phyloP scores from a whole-genome alignment of 164 flowering plant species.

The Chimonanthus salicifolius region DNA sequence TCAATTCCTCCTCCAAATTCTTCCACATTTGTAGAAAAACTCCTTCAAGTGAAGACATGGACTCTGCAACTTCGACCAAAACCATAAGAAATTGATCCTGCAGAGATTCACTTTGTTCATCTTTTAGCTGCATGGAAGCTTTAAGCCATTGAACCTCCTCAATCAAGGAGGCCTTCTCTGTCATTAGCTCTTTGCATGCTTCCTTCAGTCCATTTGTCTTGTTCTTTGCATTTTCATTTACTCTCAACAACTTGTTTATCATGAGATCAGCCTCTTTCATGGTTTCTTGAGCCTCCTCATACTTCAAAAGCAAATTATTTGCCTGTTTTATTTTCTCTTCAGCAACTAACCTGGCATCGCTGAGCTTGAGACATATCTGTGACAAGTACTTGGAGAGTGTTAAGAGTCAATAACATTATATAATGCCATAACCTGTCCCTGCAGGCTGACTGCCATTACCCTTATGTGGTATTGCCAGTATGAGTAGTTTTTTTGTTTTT shows the following conservation, averaged over 20 bases:
- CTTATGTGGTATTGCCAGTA: too few relatives aligned
- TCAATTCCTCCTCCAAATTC: slow-evolving; percentile 39
- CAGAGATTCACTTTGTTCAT: slow-evolving; percentile 36
- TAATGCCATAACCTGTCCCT: background rate
- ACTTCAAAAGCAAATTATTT: slow-evolving; percentile 39
- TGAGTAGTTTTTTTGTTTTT: too few relatives aligned
- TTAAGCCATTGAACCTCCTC: slow-evolving; percentile 54
- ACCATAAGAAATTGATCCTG: slow-evolving; percentile 25
- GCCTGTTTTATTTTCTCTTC: slow-evolving; percentile 28
- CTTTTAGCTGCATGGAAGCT: slow-evolving; percentile 31
- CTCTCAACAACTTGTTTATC: slow-evolving; percentile 55
- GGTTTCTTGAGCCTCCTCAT: slow-evolving; percentile 61
- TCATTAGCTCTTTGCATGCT: slow-evolving; percentile 39
- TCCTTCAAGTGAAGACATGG: slow-evolving; percentile 43
- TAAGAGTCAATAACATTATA: background rate
- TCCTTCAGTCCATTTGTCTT: slow-evolving; percentile 45
- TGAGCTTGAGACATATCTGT: slow-evolving; percentile 14
- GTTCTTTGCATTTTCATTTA: slow-evolving; percentile 47
- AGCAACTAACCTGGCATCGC: slow-evolving; percentile 12
- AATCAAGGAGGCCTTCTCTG: slow-evolving; percentile 45
- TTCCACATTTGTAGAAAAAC: slow-evolving; percentile 40
- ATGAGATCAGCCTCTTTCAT: slow-evolving; percentile 67
- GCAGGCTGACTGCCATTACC: background rate
- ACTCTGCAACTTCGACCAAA: slow-evolving; percentile 30
- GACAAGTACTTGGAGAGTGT: background rate